Evolutionary conservation across 306 rosid genomes (phyloP).

Genomic region (Senna siamea): DNA sequence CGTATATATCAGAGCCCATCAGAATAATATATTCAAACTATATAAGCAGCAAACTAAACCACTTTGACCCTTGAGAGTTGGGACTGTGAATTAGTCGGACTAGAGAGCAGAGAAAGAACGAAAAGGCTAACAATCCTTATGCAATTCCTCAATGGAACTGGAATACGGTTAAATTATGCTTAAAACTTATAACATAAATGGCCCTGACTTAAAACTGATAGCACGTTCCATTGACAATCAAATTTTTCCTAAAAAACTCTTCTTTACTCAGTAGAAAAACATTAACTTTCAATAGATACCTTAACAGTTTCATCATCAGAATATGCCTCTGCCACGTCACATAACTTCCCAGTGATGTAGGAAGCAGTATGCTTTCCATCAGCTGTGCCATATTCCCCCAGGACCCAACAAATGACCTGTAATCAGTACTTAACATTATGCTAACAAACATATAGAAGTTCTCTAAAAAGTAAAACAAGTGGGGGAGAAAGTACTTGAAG

Average conservation of each 20-base stretch:
- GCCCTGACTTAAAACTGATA: constrained; percentile 26
- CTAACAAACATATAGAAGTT: constrained; percentile 33
- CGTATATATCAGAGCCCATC: too few relatives aligned
- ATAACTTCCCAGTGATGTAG: constrained; percentile 83
- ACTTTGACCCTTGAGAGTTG: background rate
- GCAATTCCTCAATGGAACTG: constrained; percentile 8
- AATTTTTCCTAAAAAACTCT: background rate
- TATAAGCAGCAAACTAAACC: background rate
- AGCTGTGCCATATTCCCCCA: constrained; percentile 95
- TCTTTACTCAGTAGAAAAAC: constrained; percentile 10
- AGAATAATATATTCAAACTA: background rate
- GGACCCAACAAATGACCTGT: constrained; percentile 98
- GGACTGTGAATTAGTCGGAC: background rate
- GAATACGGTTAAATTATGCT: constrained; percentile 11
- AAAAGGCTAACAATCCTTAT: background rate
- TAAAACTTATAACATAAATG: constrained; percentile 22
- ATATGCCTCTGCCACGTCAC: constrained; percentile 92
- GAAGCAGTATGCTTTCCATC: constrained; percentile 86
- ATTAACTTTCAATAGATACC: constrained; percentile 55
- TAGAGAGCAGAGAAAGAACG: background rate
- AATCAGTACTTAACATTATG: constrained; percentile 46
- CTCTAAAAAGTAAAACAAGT: constrained; percentile 17
- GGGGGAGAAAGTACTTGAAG: constrained; percentile 68
- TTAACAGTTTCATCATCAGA: constrained; percentile 88
- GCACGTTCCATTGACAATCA: constrained; percentile 21